Base-by-base conservation (phyloP, 2,329 filamentous ascomycete genomes). In the Trichoderma sp. region DNA sequence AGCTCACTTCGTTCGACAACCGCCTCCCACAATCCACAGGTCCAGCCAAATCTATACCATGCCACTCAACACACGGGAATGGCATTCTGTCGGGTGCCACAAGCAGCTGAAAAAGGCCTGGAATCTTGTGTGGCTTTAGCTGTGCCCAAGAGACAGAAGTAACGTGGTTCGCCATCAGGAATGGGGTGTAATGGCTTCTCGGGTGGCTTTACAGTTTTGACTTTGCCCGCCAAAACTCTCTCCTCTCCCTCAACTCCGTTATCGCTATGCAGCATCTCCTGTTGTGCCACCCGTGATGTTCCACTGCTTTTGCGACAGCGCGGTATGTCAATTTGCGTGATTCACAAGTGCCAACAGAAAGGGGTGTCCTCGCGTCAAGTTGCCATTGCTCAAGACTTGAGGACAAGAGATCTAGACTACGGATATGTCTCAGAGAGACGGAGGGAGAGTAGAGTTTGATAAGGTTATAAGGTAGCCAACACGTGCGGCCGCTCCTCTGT, bases 131-230 rank as follows among this genome's bases (percentile, higher is more conserved):
- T 71, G 68, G 68, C 68, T 45, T 38, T 24, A 31, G 33, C 56
- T 62, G 18, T 18, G 68, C n/a, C 27, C 33, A 29, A 33, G 16
- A 71, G 16, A 27, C 31, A 71, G 38, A 29, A 31, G 18, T 41
- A 45, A 45, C 64, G n/a, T 41, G 50, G 33, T 71, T 60, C 31
- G 38, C 14, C 21, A 29, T 72, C 31, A 16, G 59, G 62, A 64
- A 50, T 60, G 56, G 68, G 21, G 60, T 16, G 41, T 9, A 45
- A 53, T 62, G 68, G 59, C 59, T 16, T 50, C 68, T 27, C 38
- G 59, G 56, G 69, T 72, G 69, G 60, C 69, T 50, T n/a, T 59
- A 73, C 45, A 50, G 27, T 53, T 69, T 73, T 64, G 41, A 73
- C 41, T 56, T 72, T 73, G 50, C 18, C 60, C 41, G 18, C 14